Evolutionary conservation across 2,329 filamentous ascomycete genomes (phyloP), one percentile per base, ranked within the genome.

Genomic region (Hypoxylon sp.): DNA sequence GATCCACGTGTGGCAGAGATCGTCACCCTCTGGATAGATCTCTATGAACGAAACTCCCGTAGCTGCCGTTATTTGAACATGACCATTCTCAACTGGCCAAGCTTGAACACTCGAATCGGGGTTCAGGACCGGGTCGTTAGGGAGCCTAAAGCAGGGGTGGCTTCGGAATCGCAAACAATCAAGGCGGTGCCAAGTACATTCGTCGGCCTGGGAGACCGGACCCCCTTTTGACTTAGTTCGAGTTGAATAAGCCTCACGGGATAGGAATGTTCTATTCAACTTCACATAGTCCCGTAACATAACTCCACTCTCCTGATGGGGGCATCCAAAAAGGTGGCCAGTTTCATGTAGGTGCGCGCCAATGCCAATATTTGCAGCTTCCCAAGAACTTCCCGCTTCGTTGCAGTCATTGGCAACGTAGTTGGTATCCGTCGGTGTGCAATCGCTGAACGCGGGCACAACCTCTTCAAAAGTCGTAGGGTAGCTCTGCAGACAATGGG

Each of bases 321-420:
- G 93, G 72, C 93, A 97, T 53, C 95, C 95, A 72, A 98, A 92
- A 21, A 97, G 80, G 80, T 97, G 95, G 2, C 95, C 95, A 0
- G 91, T 91, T 80, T 98, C 94, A 79, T 97, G 95, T 51, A 98
- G 80, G 79, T 98, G 95, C 9, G 93, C 94, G 6, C 95, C 95
- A 70, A 98, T 97, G 30, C 94, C 94, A 67, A 97, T 91, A 73
- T 95, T 97, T 25, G 93, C 94, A n/a, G 94, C 90, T 78, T 98
- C 95, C 95, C 95, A 98, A 50, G 90, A 96, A 76, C 93, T 97
- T 23, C 94, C 94, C 5, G 90, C 91, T 72, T 97, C 93, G 73
- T 92, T 91, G 78, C 90, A 93, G 77, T 97, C 93, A 74, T 98
- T 97, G 14, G 92, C 91, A 38, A 97, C 89, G 73, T 87, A 87